phyloP scores from a whole-genome alignment of 2,329 filamentous ascomycete species.

The Tolypocladium capitatum region DNA sequence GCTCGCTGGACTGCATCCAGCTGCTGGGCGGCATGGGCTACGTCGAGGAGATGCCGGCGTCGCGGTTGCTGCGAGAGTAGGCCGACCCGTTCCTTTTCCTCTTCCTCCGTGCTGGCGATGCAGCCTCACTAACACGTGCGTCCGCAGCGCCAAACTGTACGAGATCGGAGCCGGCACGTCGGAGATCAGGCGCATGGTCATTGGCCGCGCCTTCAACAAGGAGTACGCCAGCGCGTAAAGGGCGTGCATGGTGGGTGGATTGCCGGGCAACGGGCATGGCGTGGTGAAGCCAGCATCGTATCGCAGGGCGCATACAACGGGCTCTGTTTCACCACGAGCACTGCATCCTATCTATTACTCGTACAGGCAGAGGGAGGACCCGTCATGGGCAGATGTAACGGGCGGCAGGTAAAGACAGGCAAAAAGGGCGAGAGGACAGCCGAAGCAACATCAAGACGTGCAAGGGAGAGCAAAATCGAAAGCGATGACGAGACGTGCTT shows the following conservation, averaged over 20 bases:
- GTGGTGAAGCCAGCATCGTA: background rate
- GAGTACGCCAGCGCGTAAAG: constrained; percentile 48
- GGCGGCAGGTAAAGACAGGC: background rate
- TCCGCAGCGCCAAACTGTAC: constrained; percentile 57
- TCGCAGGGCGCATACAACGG: background rate
- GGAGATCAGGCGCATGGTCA: constrained; percentile 87
- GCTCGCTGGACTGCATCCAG: constrained; percentile 77
- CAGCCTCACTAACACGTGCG: constrained; percentile 13
- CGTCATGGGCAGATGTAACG: too few relatives aligned
- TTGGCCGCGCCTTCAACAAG: constrained; percentile 83
- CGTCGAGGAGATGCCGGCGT: constrained; percentile 87
- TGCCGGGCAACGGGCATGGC: background rate
- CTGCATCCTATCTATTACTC: too few relatives aligned
- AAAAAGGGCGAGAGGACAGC: background rate
- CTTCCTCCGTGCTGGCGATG: background rate
- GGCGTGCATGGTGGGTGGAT: background rate
- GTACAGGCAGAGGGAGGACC: too few relatives aligned
- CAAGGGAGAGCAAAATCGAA: background rate
- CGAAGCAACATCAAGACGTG: background rate
- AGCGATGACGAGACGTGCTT: background rate
- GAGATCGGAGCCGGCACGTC: constrained; percentile 96
- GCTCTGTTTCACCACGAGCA: background rate
- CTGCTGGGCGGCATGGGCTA: constrained; percentile 92
- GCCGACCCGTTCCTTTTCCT: constrained; percentile 11
- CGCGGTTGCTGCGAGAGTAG: constrained; percentile 62